These are phyloP conservation scores for Trichaptum fuscoviolaceum DNA, from an alignment of 768 basidiomycete genomes.

Conservation along the genomic window DNA sequence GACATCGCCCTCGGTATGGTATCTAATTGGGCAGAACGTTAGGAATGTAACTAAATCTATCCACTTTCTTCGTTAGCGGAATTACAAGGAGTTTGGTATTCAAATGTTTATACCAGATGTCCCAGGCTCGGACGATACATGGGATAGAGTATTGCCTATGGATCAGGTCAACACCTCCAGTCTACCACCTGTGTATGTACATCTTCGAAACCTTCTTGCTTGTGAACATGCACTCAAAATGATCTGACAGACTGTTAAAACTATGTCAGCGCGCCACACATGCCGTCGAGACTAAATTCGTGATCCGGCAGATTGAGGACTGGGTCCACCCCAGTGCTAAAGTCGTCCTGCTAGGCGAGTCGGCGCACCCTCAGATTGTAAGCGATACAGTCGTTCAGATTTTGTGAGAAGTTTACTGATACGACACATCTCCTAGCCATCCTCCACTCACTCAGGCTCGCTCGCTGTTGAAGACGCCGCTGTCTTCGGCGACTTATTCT, in stretches of 20 bases:
- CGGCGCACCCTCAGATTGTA: slow-evolving; percentile 53
- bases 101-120: not conserved
- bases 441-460: slow-evolving; percentile 44
- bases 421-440: slow-evolving; percentile 33
- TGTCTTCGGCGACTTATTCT: slow-evolving; percentile 54
- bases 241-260: slow-evolving; percentile 30
- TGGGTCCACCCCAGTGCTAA: slow-evolving; percentile 45
- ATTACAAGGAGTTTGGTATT: not conserved
- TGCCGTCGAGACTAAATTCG: slow-evolving; percentile 34
- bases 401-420: slow-evolving; percentile 4
- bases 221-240: slow-evolving; percentile 27
- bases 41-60: no score
- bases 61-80: not conserved
- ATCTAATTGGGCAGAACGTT: no score
- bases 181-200: slow-evolving; percentile 35
- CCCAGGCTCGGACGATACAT: slow-evolving; percentile 21
- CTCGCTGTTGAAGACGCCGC: slow-evolving; percentile 60
- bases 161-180: slow-evolving; percentile 27
- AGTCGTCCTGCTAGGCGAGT: slow-evolving; percentile 53
- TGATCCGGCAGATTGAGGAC: slow-evolving; percentile 35
- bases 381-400: slow-evolving; percentile 16
- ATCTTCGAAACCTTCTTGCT: not conserved
- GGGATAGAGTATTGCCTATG: slow-evolving; percentile 28
- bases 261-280: slow-evolving; percentile 17
- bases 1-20: not conserved